Conservation (phyloP, 1,284 basidiomycete genomes). For the Ceraceosorus bombacis region DNA sequence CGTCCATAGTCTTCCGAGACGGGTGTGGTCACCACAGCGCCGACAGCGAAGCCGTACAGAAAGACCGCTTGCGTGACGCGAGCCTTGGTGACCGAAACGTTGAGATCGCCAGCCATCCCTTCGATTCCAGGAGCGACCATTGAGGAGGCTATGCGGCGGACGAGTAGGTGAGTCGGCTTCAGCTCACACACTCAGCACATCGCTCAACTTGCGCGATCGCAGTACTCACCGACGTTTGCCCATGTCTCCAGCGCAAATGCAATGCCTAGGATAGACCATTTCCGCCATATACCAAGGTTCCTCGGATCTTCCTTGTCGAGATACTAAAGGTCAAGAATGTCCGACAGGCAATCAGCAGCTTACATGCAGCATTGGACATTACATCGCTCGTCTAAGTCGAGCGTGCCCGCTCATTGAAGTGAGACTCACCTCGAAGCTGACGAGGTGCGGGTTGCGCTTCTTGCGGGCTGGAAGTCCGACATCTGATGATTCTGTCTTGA, state of each 20-base stretch:
- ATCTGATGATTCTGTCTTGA: too few species aligned
- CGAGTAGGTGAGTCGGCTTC: too few species aligned
- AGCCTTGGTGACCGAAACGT: conserved; percentile 5
- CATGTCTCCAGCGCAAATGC: conserved; percentile 8
- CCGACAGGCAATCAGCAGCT: background rate
- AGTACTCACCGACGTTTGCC: conserved; percentile 5
- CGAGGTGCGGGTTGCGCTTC: too few species aligned
- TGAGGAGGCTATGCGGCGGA: conserved; percentile 4
- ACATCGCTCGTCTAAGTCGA: too few species aligned
- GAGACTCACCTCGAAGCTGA: too few species aligned
- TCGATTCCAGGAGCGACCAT: conserved; percentile 10
- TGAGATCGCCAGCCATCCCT: conserved; percentile 5
- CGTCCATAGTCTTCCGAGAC: conserved; percentile 35
- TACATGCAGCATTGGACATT: too few species aligned
- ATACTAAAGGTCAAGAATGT: background rate
- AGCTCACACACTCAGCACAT: too few species aligned
- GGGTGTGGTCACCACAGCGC: conserved; percentile 24
- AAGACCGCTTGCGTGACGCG: conserved; percentile 23
- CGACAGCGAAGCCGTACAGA: conserved; percentile 30
- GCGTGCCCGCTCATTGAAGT: too few species aligned
- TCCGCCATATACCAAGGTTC: conserved; percentile 6
- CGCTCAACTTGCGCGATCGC: too few species aligned
- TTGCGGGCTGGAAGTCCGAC: too few species aligned
- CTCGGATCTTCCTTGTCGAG: conserved; percentile 8
- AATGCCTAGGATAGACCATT: conserved; percentile 8